Evolutionary conservation across 805 yeast species (phyloP), one percentile per base, ranked within the genome.

Genomic region (Wickerhamomyces xylosicus): DNA sequence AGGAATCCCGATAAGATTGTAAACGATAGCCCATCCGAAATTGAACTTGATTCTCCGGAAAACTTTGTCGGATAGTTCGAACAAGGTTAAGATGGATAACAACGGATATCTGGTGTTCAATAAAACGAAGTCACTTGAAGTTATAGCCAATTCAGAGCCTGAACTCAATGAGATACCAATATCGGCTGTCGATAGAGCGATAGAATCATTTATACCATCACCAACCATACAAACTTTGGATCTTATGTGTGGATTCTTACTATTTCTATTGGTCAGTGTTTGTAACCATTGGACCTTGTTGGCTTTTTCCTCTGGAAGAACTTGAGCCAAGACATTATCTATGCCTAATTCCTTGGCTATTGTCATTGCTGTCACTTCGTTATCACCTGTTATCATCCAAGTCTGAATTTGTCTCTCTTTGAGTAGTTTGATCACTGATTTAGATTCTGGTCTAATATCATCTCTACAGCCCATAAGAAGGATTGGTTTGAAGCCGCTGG

Each of bases 181-280:
- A 58, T 81, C 85, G 1, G 92, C 85, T 1, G 72, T 63, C 3
- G 86, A 72, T 37, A 84, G 61, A 0, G 92, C 85, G 1, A 90
- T 90, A 0, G 92, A 86, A 57, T 84, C 92, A 54, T 83, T 84
- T 27, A 83, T 76, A 17, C 92, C 92, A 50, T 83, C 92, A 9
- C 92, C 92, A 8, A 83, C 79, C 89, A 83, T 81, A 0, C 85
- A 87, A 18, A 62, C 58, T 3, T 52, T 50, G 1, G 50, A 52
- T 3, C 53, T 48, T 14, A 52, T 21, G 6, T 21, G 25, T 6
- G 7, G 8, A 14, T 28, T 28, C 16, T 28, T 28, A 7, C 7
- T 31, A 14, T 15, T 31, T 16, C 11, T 9, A 22, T 22, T 9
- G 9, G 33, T 8, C 13, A 31, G 13, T 4, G 17, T 15, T 31